These are phyloP conservation scores for Cyberlindnera americana DNA, from an alignment of 805 yeast genomes.

Conservation along the genomic window DNA sequence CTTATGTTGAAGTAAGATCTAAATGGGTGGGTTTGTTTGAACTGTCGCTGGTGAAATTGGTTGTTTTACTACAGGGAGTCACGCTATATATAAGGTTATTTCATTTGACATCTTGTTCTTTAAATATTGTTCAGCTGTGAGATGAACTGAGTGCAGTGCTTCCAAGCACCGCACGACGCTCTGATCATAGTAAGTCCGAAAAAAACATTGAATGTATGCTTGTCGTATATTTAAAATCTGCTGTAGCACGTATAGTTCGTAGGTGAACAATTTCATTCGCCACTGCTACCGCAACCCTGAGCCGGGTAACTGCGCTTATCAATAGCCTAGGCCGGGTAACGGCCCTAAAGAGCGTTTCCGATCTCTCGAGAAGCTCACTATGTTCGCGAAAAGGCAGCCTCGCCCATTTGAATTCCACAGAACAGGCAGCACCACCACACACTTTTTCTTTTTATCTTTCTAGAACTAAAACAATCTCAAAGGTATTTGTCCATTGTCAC, in stretches of 20 bases:
- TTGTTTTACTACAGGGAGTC: neutral
- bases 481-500: constrained; percentile 1
- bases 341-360: constrained; percentile 1
- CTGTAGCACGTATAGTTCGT: neutral
- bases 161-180: no score
- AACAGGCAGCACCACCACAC: constrained; percentile 4
- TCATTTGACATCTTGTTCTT: constrained; percentile 8
- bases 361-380: neutral
- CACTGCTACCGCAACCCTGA: no score
- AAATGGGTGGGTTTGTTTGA: constrained; percentile 1
- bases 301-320: no score
- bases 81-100: constrained; percentile 5
- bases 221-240: constrained; percentile 4
- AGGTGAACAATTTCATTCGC: no score
- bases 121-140: constrained; percentile 1
- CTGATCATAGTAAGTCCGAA: constrained; percentile 3
- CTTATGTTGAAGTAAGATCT: constrained; percentile 2
- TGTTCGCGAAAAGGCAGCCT: constrained; percentile 5
- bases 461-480: neutral
- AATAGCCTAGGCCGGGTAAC: constrained; percentile 1
- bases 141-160: no score
- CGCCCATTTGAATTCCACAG: constrained; percentile 8
- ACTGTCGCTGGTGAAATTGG: constrained; percentile 3
- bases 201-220: constrained; percentile 9
- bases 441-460: neutral